A percentile compares a stretch with the other conserved stretches of the same genome.
These are phyloP conservation scores for Escovopsis weberi DNA, from an alignment of 2,329 filamentous ascomycete species.

Conservation along the genomic window DNA sequence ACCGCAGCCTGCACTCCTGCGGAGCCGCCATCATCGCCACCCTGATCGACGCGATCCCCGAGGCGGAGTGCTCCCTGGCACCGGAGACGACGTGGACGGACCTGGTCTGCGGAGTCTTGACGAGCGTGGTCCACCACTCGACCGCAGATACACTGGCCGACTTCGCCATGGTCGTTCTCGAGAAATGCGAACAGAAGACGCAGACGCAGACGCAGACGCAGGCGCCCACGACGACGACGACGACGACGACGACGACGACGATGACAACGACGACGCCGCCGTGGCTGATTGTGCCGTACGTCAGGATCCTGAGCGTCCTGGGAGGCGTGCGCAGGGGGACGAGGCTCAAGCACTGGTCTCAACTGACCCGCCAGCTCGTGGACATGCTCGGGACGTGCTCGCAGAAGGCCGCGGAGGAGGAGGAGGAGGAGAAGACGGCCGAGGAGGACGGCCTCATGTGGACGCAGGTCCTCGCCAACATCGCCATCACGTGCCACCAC, in stretches of 20 bases:
- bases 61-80: conserved; percentile 33
- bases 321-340: conserved; percentile 71
- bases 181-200: conserved; percentile 27
- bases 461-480: conserved; percentile 41
- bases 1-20: conserved; percentile 43
- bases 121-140: conserved; percentile 71
- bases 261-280: not conserved
- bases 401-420: conserved; percentile 7
- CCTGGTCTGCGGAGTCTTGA: conserved; percentile 61
- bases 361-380: conserved; percentile 42
- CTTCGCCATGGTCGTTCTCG: conserved; percentile 47
- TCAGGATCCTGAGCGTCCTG: conserved; percentile 51
- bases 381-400: conserved; percentile 33
- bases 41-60: conserved; percentile 36
- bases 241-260: not conserved
- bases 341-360: conserved; percentile 58
- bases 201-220: conserved; percentile 11
- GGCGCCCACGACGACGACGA: not conserved
- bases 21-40: conserved; percentile 37
- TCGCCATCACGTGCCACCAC: conserved; percentile 55
- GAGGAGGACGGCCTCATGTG: conserved; percentile 32
- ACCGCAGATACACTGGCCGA: conserved; percentile 58
- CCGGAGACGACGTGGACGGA: conserved; percentile 41
- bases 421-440: not conserved
- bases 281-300: conserved; percentile 31